A percentile compares a stretch with the other conserved stretches of the same genome.
These are phyloP conservation scores for Sclerotinia nivalis DNA, from an alignment of 2,329 filamentous ascomycete species.

Conservation along the genomic window DNA sequence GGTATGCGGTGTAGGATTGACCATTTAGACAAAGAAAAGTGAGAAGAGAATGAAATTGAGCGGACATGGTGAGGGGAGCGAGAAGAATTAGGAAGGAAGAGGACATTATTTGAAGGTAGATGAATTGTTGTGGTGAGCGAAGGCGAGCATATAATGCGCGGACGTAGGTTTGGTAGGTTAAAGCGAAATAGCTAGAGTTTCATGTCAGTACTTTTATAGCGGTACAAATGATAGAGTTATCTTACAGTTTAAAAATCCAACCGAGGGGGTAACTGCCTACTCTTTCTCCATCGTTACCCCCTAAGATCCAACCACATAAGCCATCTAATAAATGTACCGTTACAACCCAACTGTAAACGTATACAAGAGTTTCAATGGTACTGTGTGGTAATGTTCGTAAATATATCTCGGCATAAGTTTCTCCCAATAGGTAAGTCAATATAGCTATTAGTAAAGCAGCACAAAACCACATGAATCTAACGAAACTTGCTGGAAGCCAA, in stretches of 20 bases:
- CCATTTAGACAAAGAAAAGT: constrained; percentile 55
- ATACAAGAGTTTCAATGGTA: constrained; percentile 66
- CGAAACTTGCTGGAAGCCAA: constrained; percentile 66
- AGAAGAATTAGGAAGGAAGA: constrained; percentile 63
- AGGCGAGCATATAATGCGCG: constrained; percentile 68
- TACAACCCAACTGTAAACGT: constrained; percentile 69
- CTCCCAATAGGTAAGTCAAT: constrained; percentile 66
- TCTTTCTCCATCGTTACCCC: constrained; percentile 64
- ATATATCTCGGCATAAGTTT: constrained; percentile 69
- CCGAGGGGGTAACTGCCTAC: constrained; percentile 70
- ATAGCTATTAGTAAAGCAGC: constrained; percentile 62
- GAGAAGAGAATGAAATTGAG: constrained; percentile 57
- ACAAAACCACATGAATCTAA: constrained; percentile 70
- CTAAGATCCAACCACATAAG: constrained; percentile 66
- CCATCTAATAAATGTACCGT: constrained; percentile 66
- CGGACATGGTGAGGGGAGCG: constrained; percentile 64
- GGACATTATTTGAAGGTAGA: constrained; percentile 64
- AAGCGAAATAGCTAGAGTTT: constrained; percentile 55
- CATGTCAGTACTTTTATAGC: constrained; percentile 14
- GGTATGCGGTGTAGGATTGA: constrained; percentile 63
- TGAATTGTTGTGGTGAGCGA: constrained; percentile 64
- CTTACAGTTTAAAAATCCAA: constrained; percentile 70
- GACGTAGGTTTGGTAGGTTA: constrained; percentile 72
- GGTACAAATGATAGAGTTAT: neutral
- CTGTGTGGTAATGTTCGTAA: constrained; percentile 65